phyloP scores from a whole-genome alignment of 768 basidiomycete genomes.

The Hortiboletus campestris region DNA sequence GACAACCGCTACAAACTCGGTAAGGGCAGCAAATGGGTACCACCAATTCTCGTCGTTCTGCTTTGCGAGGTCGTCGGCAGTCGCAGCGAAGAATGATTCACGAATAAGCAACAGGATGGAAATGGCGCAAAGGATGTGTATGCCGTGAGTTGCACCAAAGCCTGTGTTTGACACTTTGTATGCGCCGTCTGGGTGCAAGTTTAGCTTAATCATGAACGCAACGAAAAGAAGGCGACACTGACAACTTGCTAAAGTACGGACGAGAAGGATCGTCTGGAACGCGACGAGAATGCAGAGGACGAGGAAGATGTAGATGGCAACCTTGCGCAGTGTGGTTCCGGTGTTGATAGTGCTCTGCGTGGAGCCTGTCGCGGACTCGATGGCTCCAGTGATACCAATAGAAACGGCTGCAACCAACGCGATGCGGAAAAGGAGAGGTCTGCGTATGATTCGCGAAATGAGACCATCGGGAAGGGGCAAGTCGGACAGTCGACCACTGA shows the following conservation, averaged over 20 bases:
- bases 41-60: conserved; percentile 33
- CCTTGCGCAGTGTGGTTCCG: conserved; percentile 24
- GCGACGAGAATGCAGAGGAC: conserved; percentile 27
- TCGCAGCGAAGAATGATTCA: conserved; percentile 32
- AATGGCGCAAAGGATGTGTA: conserved; percentile 27
- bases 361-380: conserved; percentile 14
- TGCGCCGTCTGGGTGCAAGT: conserved; percentile 15
- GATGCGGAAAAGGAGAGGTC: conserved; percentile 25
- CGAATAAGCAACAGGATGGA: conserved; percentile 27
- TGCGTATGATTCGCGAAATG: conserved; percentile 22
- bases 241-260: conserved; percentile 15
- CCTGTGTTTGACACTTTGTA: conserved; percentile 15
- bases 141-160: conserved; percentile 23
- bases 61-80: conserved; percentile 11
- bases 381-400: conserved; percentile 27
- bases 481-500: conserved; percentile 24
- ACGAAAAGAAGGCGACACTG: conserved; percentile 3
- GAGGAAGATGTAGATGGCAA: conserved; percentile 29
- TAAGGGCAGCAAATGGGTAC: conserved; percentile 33
- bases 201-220: conserved; percentile 3
- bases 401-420: conserved; percentile 22
- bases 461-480: conserved; percentile 22
- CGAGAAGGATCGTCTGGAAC: conserved; percentile 24
- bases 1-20: conserved; percentile 32
- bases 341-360: conserved; percentile 5